A percentile compares a stretch with the other conserved stretches of the same genome.
phyloP scores from a whole-genome alignment of 2,329 filamentous ascomycete species.

The Xenoacremonium recifei region DNA sequence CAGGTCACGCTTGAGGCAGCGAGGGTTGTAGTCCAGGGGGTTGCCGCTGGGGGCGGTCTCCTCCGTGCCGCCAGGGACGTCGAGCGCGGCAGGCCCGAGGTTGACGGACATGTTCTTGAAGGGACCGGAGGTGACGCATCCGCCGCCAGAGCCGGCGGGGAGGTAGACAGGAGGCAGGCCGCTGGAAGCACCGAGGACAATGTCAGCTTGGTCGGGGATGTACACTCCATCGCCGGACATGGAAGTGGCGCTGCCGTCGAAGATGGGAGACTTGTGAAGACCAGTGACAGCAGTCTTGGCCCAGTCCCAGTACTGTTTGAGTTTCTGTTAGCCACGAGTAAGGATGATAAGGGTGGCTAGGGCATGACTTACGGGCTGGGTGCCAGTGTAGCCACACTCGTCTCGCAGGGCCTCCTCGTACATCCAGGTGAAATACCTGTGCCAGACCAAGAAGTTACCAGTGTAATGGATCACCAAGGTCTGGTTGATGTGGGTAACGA shows the following conservation, averaged over 20 bases:
- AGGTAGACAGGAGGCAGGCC: slow-evolving; percentile 27
- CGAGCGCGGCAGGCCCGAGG: slow-evolving; percentile 36
- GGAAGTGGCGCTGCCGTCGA: slow-evolving; percentile 46
- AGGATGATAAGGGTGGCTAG: background rate
- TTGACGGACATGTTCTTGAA: slow-evolving; percentile 42
- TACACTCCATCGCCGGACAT: slow-evolving; percentile 44
- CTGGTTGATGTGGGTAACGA: slow-evolving; percentile 47
- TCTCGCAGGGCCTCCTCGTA: slow-evolving; percentile 31
- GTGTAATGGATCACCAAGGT: slow-evolving; percentile 43
- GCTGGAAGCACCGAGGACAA: slow-evolving; percentile 26
- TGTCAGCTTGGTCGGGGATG: slow-evolving; percentile 19
- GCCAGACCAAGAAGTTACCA: slow-evolving; percentile 31
- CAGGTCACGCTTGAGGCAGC: slow-evolving; percentile 40
- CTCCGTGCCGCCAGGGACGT: slow-evolving; percentile 23
- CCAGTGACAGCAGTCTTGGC: slow-evolving; percentile 32
- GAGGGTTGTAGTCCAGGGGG: slow-evolving; percentile 39
- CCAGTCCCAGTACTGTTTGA: slow-evolving; percentile 49
- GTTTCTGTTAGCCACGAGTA: slow-evolving; percentile 10
- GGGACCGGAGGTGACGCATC: slow-evolving; percentile 52
- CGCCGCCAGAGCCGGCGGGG: slow-evolving; percentile 52
- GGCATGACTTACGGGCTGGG: slow-evolving; percentile 33
- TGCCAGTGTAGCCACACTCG: slow-evolving; percentile 37
- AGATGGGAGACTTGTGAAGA: slow-evolving; percentile 42
- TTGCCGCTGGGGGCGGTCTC: slow-evolving; percentile 16
- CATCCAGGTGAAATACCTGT: slow-evolving; percentile 31